Base-by-base conservation (phyloP, 2,329 filamentous ascomycete genomes). In the Mariannaea elegans region DNA sequence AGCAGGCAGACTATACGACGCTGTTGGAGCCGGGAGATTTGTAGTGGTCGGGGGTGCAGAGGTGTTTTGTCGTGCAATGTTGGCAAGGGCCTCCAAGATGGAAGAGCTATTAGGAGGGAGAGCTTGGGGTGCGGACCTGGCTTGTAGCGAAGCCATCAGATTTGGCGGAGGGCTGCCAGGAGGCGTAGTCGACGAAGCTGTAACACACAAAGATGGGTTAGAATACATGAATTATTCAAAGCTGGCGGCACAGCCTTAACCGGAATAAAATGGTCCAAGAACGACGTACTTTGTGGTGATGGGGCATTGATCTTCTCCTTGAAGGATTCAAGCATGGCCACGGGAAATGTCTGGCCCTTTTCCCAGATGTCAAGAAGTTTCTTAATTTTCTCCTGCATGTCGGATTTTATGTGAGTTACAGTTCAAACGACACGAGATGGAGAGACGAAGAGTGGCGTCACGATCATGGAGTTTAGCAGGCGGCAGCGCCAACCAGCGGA, bases 361-460 rank as follows among this genome's bases (percentile, higher is more conserved):
- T 97, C 94, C 95, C 95, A 99, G 68, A 99, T 99, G 75, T 97
- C 94, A 79, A 98, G 83, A 70, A 99, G 86, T 77, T 98, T 98
- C 69, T 78, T 79, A 78, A 98, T 94, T 82, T 97, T 98, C 76
- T 97, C 93, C 91, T 95, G 90, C 82, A 88, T 75, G 67, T 65
- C 73, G 75, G 70, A 68, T 69, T 73, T 73, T 64, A 60, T 64
- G 82, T 84, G 72, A 76, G 74, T 70, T 75, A 76, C 73, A 65
- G 50, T 71, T 66, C 69, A 66, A 66, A 57, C 38, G 59, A 59
- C 44, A 58, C 51, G 52, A 56, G 53, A 49, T 41, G 29, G n/a
- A 45, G 48, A 56, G 60, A 59, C 58, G 49, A 50, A 52, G 55
- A 47, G 58, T 57, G 59, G 52, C 50, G 62, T 65, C 51, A 55